Percentiles rank a stretch among this genome's conserved stretches.
phyloP scores from a whole-genome alignment of 257 asterid species.

The Echium plantagineum region DNA sequence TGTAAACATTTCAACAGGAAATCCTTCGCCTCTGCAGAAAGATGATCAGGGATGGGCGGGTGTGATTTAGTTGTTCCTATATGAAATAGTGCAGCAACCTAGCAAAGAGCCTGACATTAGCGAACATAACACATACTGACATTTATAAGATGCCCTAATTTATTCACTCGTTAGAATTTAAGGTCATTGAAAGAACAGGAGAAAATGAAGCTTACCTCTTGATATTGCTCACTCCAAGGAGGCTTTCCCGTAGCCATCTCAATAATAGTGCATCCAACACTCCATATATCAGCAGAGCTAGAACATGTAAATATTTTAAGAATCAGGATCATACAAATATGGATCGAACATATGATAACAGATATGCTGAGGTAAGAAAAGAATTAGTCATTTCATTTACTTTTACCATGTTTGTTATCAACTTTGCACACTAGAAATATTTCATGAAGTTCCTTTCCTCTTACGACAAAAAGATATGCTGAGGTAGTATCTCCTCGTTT shows the following conservation, averaged over 20 bases:
- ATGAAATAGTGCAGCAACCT: slow-evolving; percentile 98
- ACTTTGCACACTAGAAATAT: not conserved
- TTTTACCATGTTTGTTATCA: no score
- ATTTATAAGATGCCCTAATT: slow-evolving; percentile 7
- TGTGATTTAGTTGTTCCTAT: slow-evolving; percentile 98
- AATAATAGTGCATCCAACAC: slow-evolving; percentile 96
- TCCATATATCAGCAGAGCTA: slow-evolving; percentile 99
- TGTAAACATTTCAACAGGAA: slow-evolving; percentile 83
- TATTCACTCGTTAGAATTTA: not conserved
- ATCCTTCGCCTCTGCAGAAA: slow-evolving; percentile 80
- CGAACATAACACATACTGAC: slow-evolving; percentile 2
- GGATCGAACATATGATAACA: not conserved
- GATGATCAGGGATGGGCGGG: slow-evolving; percentile 99
- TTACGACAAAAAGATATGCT: no score
- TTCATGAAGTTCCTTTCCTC: no score
- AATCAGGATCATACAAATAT: not conserved
- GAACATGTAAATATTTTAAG: slow-evolving; percentile 5
- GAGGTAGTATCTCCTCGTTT: no score
- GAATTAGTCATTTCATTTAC: not conserved
- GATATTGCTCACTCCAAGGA: slow-evolving; percentile 99
- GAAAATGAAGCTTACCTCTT: slow-evolving; percentile 32
- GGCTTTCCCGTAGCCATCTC: slow-evolving; percentile 99
- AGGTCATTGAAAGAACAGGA: slow-evolving; percentile 5
- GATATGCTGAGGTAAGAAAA: not conserved
- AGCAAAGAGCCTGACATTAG: slow-evolving; percentile 16